phyloP scores from a whole-genome alignment of 495 filamentous ascomycete genomes.

The Penicillium dipodomyicola region DNA sequence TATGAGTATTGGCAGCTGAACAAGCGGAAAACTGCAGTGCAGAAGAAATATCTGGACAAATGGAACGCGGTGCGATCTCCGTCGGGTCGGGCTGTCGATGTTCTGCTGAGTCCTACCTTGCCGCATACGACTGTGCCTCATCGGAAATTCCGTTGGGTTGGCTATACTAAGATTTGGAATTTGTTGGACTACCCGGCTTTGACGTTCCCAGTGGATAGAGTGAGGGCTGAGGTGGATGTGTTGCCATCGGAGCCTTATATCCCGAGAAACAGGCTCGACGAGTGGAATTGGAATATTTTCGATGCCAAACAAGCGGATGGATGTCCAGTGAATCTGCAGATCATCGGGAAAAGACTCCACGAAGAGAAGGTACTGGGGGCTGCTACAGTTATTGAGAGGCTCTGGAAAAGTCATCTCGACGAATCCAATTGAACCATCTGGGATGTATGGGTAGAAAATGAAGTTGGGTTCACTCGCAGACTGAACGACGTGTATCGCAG shows the following conservation, averaged over 20 bases:
- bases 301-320: conserved; percentile 39
- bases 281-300: conserved; percentile 50
- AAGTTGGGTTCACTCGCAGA: neutral
- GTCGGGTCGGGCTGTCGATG: conserved; percentile 56
- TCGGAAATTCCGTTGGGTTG: conserved; percentile 47
- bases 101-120: conserved; percentile 57
- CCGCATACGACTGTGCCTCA: conserved; percentile 49
- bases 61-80: conserved; percentile 50
- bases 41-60: conserved; percentile 56
- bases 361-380: conserved; percentile 54
- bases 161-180: conserved; percentile 70
- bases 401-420: conserved; percentile 24
- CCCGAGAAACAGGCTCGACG: conserved; percentile 51
- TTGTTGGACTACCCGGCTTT: conserved; percentile 62
- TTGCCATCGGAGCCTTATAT: conserved; percentile 42
- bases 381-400: conserved; percentile 41
- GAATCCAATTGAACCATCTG: neutral
- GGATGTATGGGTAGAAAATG: neutral
- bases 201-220: conserved; percentile 54
- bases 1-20: conserved; percentile 58
- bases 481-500: neutral
- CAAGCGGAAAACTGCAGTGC: conserved; percentile 47
- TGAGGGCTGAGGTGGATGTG: conserved; percentile 47
- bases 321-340: conserved; percentile 52
- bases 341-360: conserved; percentile 52